Conservation (phyloP, 768 basidiomycete species). For the Tricholoma matsutake region DNA sequence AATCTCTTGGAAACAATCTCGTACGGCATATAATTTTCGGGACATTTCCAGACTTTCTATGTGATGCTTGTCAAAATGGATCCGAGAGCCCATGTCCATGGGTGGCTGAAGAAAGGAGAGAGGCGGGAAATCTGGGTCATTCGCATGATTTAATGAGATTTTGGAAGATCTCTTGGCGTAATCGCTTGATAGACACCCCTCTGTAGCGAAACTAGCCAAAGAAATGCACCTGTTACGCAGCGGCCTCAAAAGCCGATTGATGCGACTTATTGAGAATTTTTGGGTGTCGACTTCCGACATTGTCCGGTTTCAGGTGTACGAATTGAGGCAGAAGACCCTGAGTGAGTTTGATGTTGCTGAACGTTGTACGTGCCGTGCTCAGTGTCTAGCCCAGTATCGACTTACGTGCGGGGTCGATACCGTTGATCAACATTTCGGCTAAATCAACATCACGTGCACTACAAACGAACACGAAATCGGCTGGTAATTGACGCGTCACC, state of each 20-base stretch:
- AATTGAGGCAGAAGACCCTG: too few relatives aligned
- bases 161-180: constrained; percentile 4
- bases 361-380: too few relatives aligned
- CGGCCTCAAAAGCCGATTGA: constrained; percentile 23
- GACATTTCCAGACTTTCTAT: constrained; percentile 41
- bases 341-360: neutral
- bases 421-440: too few relatives aligned
- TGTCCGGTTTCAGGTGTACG: neutral
- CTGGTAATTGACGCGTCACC: too few relatives aligned
- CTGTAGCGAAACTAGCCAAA: constrained; percentile 12
- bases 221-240: constrained; percentile 21
- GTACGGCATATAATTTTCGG: constrained; percentile 47
- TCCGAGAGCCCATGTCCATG: constrained; percentile 28
- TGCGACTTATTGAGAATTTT: constrained; percentile 16
- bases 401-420: too few relatives aligned
- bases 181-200: neutral
- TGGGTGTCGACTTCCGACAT: constrained; percentile 2
- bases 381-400: too few relatives aligned
- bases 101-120: constrained; percentile 38
- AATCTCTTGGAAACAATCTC: constrained; percentile 54
- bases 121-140: constrained; percentile 21
- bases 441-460: too few relatives aligned
- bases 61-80: constrained; percentile 31
- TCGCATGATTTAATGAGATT: neutral
- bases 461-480: too few relatives aligned